Percentiles rank a stretch among this genome's conserved stretches.
These are phyloP conservation scores for Tetrahymena borealis DNA, from an alignment of 73 alveolate genomes.

Conservation along the genomic window DNA sequence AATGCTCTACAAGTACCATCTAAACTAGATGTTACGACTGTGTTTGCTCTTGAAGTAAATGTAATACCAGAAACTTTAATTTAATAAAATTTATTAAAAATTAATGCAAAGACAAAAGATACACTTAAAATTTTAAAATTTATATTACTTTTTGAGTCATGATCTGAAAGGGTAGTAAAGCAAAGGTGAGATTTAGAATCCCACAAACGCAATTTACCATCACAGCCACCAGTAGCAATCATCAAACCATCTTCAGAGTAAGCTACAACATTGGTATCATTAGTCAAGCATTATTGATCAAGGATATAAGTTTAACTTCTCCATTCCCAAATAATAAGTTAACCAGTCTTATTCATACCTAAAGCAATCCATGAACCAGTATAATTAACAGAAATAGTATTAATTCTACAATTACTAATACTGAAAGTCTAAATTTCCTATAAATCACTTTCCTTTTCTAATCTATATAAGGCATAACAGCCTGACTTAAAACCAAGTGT, in stretches of 20 bases:
- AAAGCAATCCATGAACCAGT: slow-evolving; percentile 93
- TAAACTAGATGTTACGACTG: slow-evolving; percentile 65
- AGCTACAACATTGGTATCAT: slow-evolving; percentile 65
- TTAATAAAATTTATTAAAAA: slow-evolving; percentile 45
- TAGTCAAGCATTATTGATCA: slow-evolving; percentile 81
- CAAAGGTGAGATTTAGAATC: slow-evolving; percentile 69
- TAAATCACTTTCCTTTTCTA: slow-evolving; percentile 56
- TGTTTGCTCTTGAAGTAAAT: slow-evolving; percentile 67
- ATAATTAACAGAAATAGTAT: slow-evolving; percentile 70
- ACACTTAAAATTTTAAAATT: background rate
- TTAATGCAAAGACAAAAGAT: background rate
- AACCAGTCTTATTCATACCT: slow-evolving; percentile 67
- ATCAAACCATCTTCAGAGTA: slow-evolving; percentile 72
- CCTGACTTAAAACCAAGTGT: slow-evolving; percentile 85
- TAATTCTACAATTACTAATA: slow-evolving; percentile 71
- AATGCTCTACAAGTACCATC: slow-evolving; percentile 97
- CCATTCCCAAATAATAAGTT: slow-evolving; percentile 97
- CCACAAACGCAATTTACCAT: slow-evolving; percentile 81
- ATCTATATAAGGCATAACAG: slow-evolving; percentile 63
- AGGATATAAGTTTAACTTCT: slow-evolving; percentile 83
- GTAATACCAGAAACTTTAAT: slow-evolving; percentile 75
- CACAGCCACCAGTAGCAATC: slow-evolving; percentile 90
- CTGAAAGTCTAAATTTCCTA: slow-evolving; percentile 70
- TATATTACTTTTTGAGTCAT: background rate
- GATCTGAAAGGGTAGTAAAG: slow-evolving; percentile 77